Base-by-base conservation (phyloP, 2,329 filamentous ascomycete genomes). In the Trichoderma cornu-damae region DNA sequence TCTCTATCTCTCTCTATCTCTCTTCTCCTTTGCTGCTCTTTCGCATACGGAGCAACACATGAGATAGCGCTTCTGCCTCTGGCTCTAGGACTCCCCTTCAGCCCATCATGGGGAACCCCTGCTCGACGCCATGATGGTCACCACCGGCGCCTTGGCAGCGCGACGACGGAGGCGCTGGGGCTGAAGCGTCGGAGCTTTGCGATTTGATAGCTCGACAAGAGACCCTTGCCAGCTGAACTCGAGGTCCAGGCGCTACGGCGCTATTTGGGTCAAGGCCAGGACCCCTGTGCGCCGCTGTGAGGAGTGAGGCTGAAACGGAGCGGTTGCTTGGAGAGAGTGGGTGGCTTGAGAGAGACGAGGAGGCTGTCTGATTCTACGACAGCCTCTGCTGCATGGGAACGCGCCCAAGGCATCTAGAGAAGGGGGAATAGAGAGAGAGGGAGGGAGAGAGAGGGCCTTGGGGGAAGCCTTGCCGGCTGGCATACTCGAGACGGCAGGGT, bases 171-270 rank as follows among this genome's bases (percentile, higher is more conserved):
- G 32, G 51, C 35, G 43, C 40, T 30, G 46, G 20, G 38, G 34
- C 52, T 43, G 44, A 40, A 40, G 9, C 8, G 11, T 35, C 30
- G 57, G 35, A 26, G 52, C 34, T 9, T 43, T 34, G 35, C 43
- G 28, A 59, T 59, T 56, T 59, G 57, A 59, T 18, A 14, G 53
- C 44, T 50, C 40, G 43, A 42, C 16, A 30, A 3, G 35, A 46
- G 47, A 55, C 52, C 57, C 57, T 55, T 40, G 57, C 37, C 52
- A 59, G 57, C 57, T 59, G 57, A 59, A 57, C 16, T 28, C 51
- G 9, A 49, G 16, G 28, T 46, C 28, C 43, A 50, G 24, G 32
- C 51, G 57, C 57, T 42, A 58, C 32, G 48, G 9, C 32, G 20
- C 30, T 44, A 24, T 57, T 35, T 30, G 40, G 48, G 18, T 24